These are phyloP conservation scores for Nicotiana obtusifolia DNA, from an alignment of 257 asterid genomes.

Conservation along the genomic window DNA sequence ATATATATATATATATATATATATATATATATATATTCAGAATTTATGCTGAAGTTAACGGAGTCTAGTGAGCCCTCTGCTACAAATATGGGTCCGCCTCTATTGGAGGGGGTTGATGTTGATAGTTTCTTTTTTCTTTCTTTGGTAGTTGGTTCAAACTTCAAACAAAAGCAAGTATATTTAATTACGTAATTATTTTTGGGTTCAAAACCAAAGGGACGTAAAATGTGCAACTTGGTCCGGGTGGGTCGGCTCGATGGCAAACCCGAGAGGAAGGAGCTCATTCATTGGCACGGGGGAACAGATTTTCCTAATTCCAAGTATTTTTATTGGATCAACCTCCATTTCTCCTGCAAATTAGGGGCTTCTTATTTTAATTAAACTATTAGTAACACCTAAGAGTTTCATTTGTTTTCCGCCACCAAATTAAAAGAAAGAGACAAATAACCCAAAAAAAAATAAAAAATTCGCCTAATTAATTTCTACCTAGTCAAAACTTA, in stretches of 20 bases:
- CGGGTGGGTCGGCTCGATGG: conserved; percentile 2
- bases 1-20: too few species aligned
- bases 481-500: too few species aligned
- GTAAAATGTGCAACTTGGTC: conserved; percentile 9
- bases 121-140: neutral
- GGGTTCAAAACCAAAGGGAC: neutral
- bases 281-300: neutral
- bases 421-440: too few species aligned
- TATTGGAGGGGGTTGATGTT: neutral
- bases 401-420: neutral
- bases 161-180: neutral
- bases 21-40: too few species aligned
- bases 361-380: neutral
- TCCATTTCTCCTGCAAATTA: conserved; percentile 3
- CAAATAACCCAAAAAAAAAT: too few species aligned
- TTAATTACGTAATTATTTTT: neutral
- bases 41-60: too few species aligned
- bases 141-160: neutral
- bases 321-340: conserved; percentile 10
- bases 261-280: neutral
- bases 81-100: too few species aligned
- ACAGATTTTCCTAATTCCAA: conserved; percentile 3
- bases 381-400: neutral
- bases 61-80: too few species aligned
- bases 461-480: too few species aligned